Base-by-base conservation (phyloP, 805 yeast species). In the Wickerhamiella dianesei region DNA sequence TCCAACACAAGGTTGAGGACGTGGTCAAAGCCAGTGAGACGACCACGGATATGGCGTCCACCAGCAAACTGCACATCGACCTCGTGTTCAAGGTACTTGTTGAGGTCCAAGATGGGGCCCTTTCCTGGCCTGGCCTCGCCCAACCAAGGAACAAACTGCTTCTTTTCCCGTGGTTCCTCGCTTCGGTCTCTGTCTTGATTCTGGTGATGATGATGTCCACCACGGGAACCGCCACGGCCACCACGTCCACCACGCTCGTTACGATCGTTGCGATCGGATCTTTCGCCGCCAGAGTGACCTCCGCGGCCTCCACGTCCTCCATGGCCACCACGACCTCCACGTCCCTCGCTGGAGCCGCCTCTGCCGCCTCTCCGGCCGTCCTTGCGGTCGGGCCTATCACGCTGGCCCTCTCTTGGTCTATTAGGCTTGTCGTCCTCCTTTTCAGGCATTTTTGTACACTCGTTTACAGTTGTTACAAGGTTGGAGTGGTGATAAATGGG, bases 11-110 rank as follows among this genome's bases (percentile, higher is more conserved):
- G 69, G 60, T 92, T 92, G 95, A 89, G 86, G 59, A 86, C 82
- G 63, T 88, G 96, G 64, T 92, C 99, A 64, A 83, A 87, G 32
- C 97, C 96, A 56, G 83, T 85, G 56, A 89, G 73, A 1, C 69
- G 67, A 35, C 98, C 98, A 16, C 71, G 70, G n/a, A 82, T 77
- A 55, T 79, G 79, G 59, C 96, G 76, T 4, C 95, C 96, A 12
- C 95, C 94, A 54, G 79, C 74, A 60, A 92, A 77, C 56, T 82
- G 80, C 46, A 88, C 89, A 56, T 80, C 73, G 37, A 89, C 77
- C 54, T 71, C 64, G 55, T 80, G 71, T 60, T 85, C 94, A 56
- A 76, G 76, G 61, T 82, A 84, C 59, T 77, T 81, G 51, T 79
- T 75, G 50, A 92, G 69, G 62, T 88, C 87, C 47, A 86, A 69